Base-by-base conservation (phyloP, 2,329 filamentous ascomycete species). In the Colletotrichum karsti region DNA sequence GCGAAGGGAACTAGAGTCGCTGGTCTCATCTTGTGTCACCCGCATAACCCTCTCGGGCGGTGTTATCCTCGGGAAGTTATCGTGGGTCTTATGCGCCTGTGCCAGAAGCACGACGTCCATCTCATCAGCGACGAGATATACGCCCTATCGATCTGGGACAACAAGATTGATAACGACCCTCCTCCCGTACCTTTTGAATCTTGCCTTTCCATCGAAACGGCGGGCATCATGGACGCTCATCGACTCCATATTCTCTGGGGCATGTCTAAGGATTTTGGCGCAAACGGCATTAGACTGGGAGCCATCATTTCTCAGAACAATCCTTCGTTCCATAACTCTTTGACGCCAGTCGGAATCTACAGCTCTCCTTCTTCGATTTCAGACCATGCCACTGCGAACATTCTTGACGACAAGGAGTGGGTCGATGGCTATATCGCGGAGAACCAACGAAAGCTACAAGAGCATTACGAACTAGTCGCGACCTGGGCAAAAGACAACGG, bases 51-150 rank as follows among this genome's bases (percentile, higher is more conserved):
- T 87, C 6, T 63, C 35, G 24, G 68, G 42, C 35, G 63, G 44
- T 62, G 63, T 24, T 62, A 61, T 22, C 57, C 63, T 12, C 63
- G 48, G 2, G 18, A 50, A 10, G 42, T 51, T 2, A 62, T 66
- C 18, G 8, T 66, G 3, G 57, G 22, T 9, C 41, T 66, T n/a
- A 62, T 66, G 57, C 39, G 57, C 5, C n/a, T 66, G 37, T 66
- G 63, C 22, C 63, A 66, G 46, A 48, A 66, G 28, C 74, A 84
- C 67, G 71, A 76, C 8, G 74, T 85, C 35, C 83, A 85, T 62
- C 71, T 85, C 37, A 78, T 85, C 67, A 80, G 78, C 57, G 83
- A 86, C 69, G 84, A 86, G 69, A 82, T 85, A 39, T 85, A 85
- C 69, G 84, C 82, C 2, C 70, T 82, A 10, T 83, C 82, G 0